Base-by-base conservation (phyloP, 2,329 filamentous ascomycete species). In the Fusarium tjaetaba region DNA sequence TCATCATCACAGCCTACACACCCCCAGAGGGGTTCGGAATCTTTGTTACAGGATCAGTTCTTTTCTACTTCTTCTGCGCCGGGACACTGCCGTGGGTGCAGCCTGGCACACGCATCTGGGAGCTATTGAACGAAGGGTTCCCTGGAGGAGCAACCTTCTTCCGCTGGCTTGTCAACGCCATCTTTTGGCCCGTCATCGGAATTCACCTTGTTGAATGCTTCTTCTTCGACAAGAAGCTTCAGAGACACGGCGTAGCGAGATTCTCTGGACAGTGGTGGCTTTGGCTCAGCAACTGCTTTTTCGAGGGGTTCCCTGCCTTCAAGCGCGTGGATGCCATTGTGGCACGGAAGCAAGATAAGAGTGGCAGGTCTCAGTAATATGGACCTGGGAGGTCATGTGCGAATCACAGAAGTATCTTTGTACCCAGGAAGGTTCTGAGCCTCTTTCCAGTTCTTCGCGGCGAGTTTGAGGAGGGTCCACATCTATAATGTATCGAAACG, bases 141-240 rank as follows among this genome's bases (percentile, higher is more conserved):
- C 90, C 91, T 0, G 84, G 85, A 3, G 91, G 94, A 15, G 86
- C 89, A 5, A 80, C 78, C 5, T 88, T 88, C 64, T 92, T 90
- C 75, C 85, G 86, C 71, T 87, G 85, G 79, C 81, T 93, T 3
- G 90, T 92, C 70, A 87, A 87, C 55, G 79, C 83, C 20, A 83
- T 96, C 46, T 84, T 92, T 61, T 75, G 84, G 26, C 84, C 88
- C 2, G 88, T 95, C 64, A 7, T 94, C 3, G 84, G 78, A 0
- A 87, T 94, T 18, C 96, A 98, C 81, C 28, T 86, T 0, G 66
- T 81, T 7, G 96, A 98, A 84, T 82, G 86, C n/a, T 82, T 82
- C 49, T 83, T 85, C 78, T 84, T 92, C 75, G 86, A 88, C 71
- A 81, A 79, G 46, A 84, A 82, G 55, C 81, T 90, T 68, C 77